These are phyloP conservation scores for Blastocystis sp. DNA, from an alignment of 352 stramenopile species.

Conservation along the genomic window DNA sequence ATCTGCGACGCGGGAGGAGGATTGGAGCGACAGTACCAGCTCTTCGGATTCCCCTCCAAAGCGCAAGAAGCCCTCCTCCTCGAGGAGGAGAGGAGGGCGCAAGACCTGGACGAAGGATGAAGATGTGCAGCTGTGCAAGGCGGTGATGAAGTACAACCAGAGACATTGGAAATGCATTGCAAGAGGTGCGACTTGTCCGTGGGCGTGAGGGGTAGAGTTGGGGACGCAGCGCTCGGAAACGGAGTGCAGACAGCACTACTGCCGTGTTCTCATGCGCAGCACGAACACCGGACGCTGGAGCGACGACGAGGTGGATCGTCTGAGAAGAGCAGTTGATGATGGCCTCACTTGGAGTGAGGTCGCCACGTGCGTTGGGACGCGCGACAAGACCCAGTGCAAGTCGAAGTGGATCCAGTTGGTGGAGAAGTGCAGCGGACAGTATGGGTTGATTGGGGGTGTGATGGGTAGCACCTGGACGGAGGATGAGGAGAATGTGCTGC, in stretches of 20 bases:
- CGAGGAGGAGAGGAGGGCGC: not conserved
- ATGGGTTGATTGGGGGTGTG: not conserved
- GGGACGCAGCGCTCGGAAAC: constrained; percentile 14
- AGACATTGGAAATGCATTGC: constrained; percentile 4
- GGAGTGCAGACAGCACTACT: constrained; percentile 34
- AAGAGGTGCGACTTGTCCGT: not conserved
- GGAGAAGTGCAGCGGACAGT: not conserved
- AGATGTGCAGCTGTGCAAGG: not conserved
- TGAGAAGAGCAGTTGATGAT: not conserved
- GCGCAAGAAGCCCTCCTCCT: too few relatives aligned
- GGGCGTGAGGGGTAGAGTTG: not conserved
- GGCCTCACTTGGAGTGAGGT: not conserved
- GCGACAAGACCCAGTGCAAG: constrained; percentile 18
- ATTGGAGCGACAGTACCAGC: too few relatives aligned
- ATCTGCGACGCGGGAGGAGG: too few relatives aligned
- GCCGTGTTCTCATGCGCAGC: constrained; percentile 1
- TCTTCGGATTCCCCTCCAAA: too few relatives aligned
- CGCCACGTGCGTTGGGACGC: constrained; percentile 2
- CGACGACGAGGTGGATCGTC: not conserved
- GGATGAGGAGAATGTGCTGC: not conserved
- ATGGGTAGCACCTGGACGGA: not conserved
- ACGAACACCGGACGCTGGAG: constrained; percentile 23
- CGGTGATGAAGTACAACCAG: constrained; percentile 16
- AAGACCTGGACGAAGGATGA: not conserved
- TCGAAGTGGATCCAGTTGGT: constrained; percentile 26